These are phyloP conservation scores for Fusarium marasasianum DNA, from an alignment of 2,329 filamentous ascomycete genomes.

Conservation along the genomic window DNA sequence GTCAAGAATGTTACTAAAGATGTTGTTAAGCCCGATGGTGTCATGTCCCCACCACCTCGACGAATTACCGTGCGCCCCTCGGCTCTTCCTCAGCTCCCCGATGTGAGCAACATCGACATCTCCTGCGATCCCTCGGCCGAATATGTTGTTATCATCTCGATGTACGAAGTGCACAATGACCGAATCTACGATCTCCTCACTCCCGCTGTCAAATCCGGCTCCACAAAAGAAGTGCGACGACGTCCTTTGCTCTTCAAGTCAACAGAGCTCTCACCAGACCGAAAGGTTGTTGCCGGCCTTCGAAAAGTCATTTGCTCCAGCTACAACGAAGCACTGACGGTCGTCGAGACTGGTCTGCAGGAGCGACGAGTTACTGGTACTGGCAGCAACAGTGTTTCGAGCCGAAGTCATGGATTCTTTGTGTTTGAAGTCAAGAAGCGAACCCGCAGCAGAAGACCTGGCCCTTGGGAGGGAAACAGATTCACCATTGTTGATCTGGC, in stretches of 20 bases:
- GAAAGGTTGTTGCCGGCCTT: constrained; percentile 93
- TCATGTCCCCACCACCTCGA: constrained; percentile 62
- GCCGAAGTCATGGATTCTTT: constrained; percentile 95
- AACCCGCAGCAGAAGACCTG: constrained; percentile 53
- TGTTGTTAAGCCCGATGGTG: constrained; percentile 59
- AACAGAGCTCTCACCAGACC: constrained; percentile 85
- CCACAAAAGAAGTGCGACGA: constrained; percentile 76
- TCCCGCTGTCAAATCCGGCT: constrained; percentile 65
- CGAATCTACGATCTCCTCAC: constrained; percentile 93
- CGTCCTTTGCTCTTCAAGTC: constrained; percentile 89
- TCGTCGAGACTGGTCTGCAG: constrained; percentile 87
- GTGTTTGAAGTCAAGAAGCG: constrained; percentile 94
- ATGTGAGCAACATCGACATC: constrained; percentile 76
- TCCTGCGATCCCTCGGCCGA: constrained; percentile 70
- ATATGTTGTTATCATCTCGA: constrained; percentile 89
- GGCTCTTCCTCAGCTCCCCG: constrained; percentile 76
- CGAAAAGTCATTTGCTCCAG: constrained; percentile 88
- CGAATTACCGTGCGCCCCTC: constrained; percentile 74
- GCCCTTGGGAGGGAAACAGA: constrained; percentile 77
- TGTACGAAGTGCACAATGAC: constrained; percentile 99
- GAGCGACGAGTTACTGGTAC: constrained; percentile 91
- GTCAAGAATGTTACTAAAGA: constrained; percentile 60
- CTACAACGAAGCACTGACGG: constrained; percentile 85
- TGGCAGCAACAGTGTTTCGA: constrained; percentile 91
- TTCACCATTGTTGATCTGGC: constrained; percentile 92